Percentiles rank a stretch among this genome's conserved stretches.
phyloP scores from a whole-genome alignment of 768 basidiomycete genomes.

The Phanerochaete sordida region DNA sequence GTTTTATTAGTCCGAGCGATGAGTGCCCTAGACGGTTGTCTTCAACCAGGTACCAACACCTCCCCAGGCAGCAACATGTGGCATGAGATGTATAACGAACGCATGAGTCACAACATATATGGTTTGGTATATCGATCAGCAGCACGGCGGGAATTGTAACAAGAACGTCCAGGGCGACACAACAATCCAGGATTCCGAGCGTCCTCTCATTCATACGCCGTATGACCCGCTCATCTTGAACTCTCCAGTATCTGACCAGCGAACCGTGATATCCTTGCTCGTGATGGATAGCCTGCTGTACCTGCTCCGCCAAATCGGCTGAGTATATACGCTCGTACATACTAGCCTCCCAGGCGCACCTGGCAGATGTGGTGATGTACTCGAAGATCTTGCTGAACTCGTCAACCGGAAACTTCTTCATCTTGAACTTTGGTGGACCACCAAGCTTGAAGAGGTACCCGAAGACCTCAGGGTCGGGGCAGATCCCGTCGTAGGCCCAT shows the following conservation, averaged over 20 bases:
- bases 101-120: too few species aligned
- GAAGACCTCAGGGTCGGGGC: slow-evolving; percentile 43
- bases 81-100: too few species aligned
- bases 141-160: too few species aligned
- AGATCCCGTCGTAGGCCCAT: slow-evolving; percentile 54
- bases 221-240: slow-evolving; percentile 56
- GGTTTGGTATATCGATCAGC: too few species aligned
- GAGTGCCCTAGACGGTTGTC: too few species aligned
- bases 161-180: too few species aligned
- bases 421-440: slow-evolving; percentile 46
- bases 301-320: slow-evolving; percentile 20
- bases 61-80: too few species aligned
- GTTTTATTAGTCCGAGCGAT: background rate
- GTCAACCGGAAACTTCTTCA: slow-evolving; percentile 33
- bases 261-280: slow-evolving; percentile 40
- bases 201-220: slow-evolving; percentile 21
- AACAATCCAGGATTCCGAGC: background rate
- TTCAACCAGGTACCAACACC: too few species aligned
- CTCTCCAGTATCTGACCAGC: slow-evolving; percentile 44
- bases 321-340: background rate
- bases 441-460: slow-evolving; percentile 39
- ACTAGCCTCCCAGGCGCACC: slow-evolving; percentile 25
- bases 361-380: slow-evolving; percentile 29
- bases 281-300: slow-evolving; percentile 38
- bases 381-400: slow-evolving; percentile 20